Percentiles rank a stretch among this genome's conserved stretches.
phyloP scores from a whole-genome alignment of 2,329 filamentous ascomycete species.

The Exserohilum rostratum region DNA sequence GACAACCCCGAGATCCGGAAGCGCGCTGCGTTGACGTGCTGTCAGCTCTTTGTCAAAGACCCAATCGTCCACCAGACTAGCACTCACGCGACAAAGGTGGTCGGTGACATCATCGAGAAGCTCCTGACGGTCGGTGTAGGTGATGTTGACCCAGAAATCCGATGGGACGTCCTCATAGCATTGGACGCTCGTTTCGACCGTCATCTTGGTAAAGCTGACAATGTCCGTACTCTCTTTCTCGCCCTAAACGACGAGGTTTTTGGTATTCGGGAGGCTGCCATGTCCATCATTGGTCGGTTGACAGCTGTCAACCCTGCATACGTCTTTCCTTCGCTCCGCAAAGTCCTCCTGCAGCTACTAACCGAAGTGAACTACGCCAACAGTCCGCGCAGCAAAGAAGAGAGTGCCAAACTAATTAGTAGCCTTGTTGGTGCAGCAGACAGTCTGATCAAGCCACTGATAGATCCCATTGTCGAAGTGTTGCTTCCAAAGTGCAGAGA shows the following conservation, averaged over 20 bases:
- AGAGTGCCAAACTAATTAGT: conserved; percentile 91
- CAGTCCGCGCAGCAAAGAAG: conserved; percentile 91
- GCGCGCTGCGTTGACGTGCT: conserved; percentile 94
- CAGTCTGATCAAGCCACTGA: conserved; percentile 91
- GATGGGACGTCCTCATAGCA: conserved; percentile 84
- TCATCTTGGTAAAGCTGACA: conserved; percentile 96
- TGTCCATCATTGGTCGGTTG: conserved; percentile 92
- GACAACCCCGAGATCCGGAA: conserved; percentile 93
- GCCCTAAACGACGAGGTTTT: conserved; percentile 96
- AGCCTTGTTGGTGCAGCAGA: conserved; percentile 93
- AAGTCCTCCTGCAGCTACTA: conserved; percentile 92
- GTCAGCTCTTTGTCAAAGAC: conserved; percentile 94
- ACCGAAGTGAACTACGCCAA: conserved; percentile 97
- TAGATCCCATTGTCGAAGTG: conserved; percentile 93
- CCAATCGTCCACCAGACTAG: conserved; percentile 98
- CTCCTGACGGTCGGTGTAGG: conserved; percentile 93
- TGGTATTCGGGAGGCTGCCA: conserved; percentile 88
- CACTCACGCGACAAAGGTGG: conserved; percentile 94
- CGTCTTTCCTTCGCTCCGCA: conserved; percentile 92
- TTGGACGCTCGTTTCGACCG: conserved; percentile 93
- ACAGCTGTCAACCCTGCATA: conserved; percentile 94
- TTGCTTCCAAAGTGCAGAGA: conserved; percentile 93
- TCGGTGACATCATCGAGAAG: conserved; percentile 97
- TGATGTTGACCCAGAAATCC: conserved; percentile 85
- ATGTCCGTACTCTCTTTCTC: conserved; percentile 93